These are phyloP conservation scores for Tilletia indica DNA, from an alignment of 1,284 basidiomycete genomes.

Conservation along the genomic window DNA sequence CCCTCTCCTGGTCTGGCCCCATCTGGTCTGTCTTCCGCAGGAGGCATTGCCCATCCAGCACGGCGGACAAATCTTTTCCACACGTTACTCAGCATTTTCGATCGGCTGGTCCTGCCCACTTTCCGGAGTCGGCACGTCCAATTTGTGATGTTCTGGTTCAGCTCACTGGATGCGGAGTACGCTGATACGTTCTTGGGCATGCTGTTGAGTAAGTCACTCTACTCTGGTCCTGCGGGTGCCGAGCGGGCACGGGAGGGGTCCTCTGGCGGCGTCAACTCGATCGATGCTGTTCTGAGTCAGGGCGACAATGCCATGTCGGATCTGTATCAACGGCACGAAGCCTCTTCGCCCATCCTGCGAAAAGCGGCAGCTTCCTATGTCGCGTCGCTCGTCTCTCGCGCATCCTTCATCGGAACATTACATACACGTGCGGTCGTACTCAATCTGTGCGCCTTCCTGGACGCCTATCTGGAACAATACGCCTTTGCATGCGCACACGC, in stretches of 20 bases:
- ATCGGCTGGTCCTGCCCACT: slow-evolving; percentile 86
- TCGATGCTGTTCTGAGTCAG: not conserved
- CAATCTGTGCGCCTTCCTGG: slow-evolving; percentile 80
- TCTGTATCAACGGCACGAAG: slow-evolving; percentile 22
- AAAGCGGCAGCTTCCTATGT: slow-evolving; percentile 52
- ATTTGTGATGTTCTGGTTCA: slow-evolving; percentile 92
- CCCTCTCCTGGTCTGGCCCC: not conserved
- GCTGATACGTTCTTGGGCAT: slow-evolving; percentile 90
- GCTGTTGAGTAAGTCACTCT: slow-evolving; percentile 81
- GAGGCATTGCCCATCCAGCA: not conserved
- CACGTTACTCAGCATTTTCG: slow-evolving; percentile 85
- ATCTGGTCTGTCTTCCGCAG: not conserved
- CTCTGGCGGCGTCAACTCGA: not conserved
- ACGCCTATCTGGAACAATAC: slow-evolving; percentile 62
- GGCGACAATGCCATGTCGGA: slow-evolving; percentile 61
- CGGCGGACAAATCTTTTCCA: slow-evolving; percentile 63
- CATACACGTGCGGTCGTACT: slow-evolving; percentile 74
- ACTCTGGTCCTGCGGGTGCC: slow-evolving; percentile 58
- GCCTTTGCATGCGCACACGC: not conserved
- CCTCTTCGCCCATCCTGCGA: slow-evolving; percentile 46
- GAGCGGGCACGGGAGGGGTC: not conserved
- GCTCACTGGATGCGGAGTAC: slow-evolving; percentile 83
- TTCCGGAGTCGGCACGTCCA: slow-evolving; percentile 97
- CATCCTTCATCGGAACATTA: slow-evolving; percentile 76
- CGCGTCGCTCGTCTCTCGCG: slow-evolving; percentile 86